A percentile compares a stretch with the other conserved stretches of the same genome.
phyloP scores from a whole-genome alignment of 2,329 filamentous ascomycete species.

The Exophiala calicioides region DNA sequence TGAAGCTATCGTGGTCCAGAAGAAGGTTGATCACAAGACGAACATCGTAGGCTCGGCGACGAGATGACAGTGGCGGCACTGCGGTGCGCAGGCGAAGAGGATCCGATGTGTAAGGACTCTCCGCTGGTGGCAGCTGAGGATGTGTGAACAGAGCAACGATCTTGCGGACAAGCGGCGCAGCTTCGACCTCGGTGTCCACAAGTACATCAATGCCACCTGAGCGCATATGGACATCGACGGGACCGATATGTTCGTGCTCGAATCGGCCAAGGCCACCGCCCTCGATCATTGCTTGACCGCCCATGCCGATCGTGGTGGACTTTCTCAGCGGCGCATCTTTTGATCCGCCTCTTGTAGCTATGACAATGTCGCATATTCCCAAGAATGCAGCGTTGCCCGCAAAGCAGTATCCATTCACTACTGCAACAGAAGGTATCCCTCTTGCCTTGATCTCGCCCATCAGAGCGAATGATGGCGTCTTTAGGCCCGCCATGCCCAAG shows the following conservation, averaged over 20 bases:
- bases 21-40: constrained; percentile 24
- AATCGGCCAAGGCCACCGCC: constrained; percentile 24
- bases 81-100: constrained; percentile 25
- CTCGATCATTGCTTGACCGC: constrained; percentile 27
- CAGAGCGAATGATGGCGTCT: constrained; percentile 25
- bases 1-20: constrained; percentile 25
- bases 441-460: constrained; percentile 26
- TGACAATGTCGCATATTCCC: constrained; percentile 25
- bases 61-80: constrained; percentile 22
- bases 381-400: constrained; percentile 26
- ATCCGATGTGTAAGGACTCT: constrained; percentile 25
- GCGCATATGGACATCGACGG: constrained; percentile 26
- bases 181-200: constrained; percentile 27
- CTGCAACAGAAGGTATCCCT: constrained; percentile 25
- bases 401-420: constrained; percentile 27
- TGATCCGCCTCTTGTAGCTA: constrained; percentile 23
- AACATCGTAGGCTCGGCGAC: constrained; percentile 25
- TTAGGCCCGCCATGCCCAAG: constrained; percentile 22
- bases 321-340: constrained; percentile 23
- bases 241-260: constrained; percentile 26
- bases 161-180: constrained; percentile 24
- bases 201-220: constrained; percentile 26
- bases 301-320: constrained; percentile 26
- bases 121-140: constrained; percentile 20
- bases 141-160: constrained; percentile 25